Conservation (phyloP, 257 asterid genomes). For the Handroanthus guayacan region DNA sequence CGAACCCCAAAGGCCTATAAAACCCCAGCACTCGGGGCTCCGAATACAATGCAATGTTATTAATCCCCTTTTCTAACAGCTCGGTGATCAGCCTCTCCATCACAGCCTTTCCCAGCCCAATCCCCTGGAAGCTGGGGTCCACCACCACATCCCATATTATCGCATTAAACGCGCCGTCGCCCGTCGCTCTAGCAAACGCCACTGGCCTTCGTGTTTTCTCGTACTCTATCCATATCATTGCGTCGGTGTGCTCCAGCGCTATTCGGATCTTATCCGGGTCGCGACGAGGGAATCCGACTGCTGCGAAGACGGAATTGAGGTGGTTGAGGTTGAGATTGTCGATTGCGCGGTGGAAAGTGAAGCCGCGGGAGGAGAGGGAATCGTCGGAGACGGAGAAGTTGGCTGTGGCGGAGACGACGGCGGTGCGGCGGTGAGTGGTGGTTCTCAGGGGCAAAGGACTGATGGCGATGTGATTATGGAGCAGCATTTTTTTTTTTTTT, state of each 20-base stretch:
- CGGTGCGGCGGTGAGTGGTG: slow-evolving; percentile 41
- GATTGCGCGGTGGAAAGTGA: slow-evolving; percentile 72
- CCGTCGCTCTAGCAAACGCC: slow-evolving; percentile 98
- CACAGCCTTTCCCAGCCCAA: slow-evolving; percentile 93
- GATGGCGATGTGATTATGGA: slow-evolving; percentile 52
- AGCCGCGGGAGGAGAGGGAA: slow-evolving; percentile 72
- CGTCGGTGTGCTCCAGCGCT: slow-evolving; percentile 89
- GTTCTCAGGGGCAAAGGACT: slow-evolving; percentile 38
- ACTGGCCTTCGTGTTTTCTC: slow-evolving; percentile 71
- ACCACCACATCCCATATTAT: slow-evolving; percentile 98
- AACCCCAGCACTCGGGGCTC: slow-evolving; percentile 98
- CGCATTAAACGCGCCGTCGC: slow-evolving; percentile 90
- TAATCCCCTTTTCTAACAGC: slow-evolving; percentile 76
- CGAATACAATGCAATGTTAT: slow-evolving; percentile 81
- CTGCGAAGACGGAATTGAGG: slow-evolving; percentile 77
- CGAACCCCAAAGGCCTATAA: slow-evolving; percentile 89
- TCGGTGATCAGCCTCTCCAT: slow-evolving; percentile 77
- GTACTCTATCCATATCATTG: slow-evolving; percentile 81
- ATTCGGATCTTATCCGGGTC: slow-evolving; percentile 75
- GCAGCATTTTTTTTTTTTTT: slow-evolving; percentile 54
- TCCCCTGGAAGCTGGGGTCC: slow-evolving; percentile 94
- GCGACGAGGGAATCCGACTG: slow-evolving; percentile 92
- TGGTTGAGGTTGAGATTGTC: slow-evolving; percentile 74
- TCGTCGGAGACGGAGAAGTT: slow-evolving; percentile 63
- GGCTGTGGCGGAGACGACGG: slow-evolving; percentile 38